Conservation (phyloP, 345 rosid species). For the Barbarea vulgaris region DNA sequence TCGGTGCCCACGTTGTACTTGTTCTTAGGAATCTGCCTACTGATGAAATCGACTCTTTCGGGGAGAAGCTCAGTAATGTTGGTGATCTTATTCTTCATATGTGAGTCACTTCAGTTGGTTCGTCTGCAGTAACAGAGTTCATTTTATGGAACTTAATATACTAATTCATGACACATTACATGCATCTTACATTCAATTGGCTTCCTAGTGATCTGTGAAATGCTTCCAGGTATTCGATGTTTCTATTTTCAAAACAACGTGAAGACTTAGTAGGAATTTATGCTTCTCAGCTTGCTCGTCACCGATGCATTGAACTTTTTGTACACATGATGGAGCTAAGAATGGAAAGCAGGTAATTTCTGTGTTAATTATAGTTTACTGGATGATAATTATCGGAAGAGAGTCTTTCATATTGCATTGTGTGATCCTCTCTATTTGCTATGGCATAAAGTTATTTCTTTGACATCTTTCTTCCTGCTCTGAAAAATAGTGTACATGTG, state of each 20-base stretch:
- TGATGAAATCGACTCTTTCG: constrained; percentile 64
- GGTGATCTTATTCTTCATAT: constrained; percentile 93
- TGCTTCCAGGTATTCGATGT: constrained; percentile 88
- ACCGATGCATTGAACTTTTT: constrained; percentile 93
- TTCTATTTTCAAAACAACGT: constrained; percentile 91
- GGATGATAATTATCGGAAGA: background rate
- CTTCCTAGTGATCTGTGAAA: constrained; percentile 35
- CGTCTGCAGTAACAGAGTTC: background rate
- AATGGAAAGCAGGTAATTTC: constrained; percentile 78
- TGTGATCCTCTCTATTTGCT: constrained; percentile 11
- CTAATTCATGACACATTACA: constrained; percentile 2
- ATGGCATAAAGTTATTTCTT: constrained; percentile 14
- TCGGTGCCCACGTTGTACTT: constrained; percentile 94
- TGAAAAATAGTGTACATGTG: constrained; percentile 68
- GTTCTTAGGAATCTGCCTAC: constrained; percentile 78
- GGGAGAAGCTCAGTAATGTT: constrained; percentile 80
- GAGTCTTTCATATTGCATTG: constrained; percentile 16
- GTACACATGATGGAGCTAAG: constrained; percentile 99
- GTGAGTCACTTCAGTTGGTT: constrained; percentile 52
- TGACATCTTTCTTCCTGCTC: constrained; percentile 30
- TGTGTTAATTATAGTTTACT: background rate
- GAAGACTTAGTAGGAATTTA: constrained; percentile 94
- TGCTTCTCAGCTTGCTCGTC: constrained; percentile 94
- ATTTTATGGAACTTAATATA: constrained; percentile 21
- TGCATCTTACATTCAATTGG: constrained; percentile 17